Evolutionary conservation across 2,329 filamentous ascomycete species (phyloP).

Genomic region (Fusarium clavum): DNA sequence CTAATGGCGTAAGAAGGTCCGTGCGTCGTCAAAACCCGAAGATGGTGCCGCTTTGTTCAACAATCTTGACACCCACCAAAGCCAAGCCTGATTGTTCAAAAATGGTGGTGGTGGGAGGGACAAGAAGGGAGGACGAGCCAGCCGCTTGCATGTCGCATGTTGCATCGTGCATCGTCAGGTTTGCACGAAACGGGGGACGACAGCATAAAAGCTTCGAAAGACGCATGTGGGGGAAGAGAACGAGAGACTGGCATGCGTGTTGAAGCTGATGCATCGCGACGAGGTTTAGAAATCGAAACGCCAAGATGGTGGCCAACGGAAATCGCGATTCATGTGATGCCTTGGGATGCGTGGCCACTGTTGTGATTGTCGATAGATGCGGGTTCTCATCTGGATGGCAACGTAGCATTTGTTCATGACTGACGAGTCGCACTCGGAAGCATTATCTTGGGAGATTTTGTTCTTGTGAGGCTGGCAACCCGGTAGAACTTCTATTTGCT

Average conservation of each 20-base stretch:
- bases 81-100: slow-evolving; percentile 22
- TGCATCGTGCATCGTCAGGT: slow-evolving; percentile 15
- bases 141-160: slow-evolving; percentile 1
- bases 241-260: slow-evolving; percentile 14
- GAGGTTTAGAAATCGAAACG: slow-evolving; percentile 28
- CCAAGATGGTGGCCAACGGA: slow-evolving; percentile 15
- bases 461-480: background rate
- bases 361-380: background rate
- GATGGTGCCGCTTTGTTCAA: slow-evolving; percentile 19
- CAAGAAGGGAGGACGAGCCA: background rate
- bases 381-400: background rate
- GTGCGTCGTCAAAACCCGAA: slow-evolving; percentile 28
- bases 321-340: slow-evolving; percentile 27
- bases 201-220: slow-evolving; percentile 30
- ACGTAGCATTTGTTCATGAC: slow-evolving; percentile 6
- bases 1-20: slow-evolving; percentile 35
- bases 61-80: slow-evolving; percentile 30
- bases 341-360: slow-evolving; percentile 5
- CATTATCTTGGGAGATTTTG: background rate
- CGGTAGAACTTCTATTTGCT: background rate
- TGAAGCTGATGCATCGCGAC: slow-evolving; percentile 24
- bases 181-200: slow-evolving; percentile 36
- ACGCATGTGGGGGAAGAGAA: slow-evolving; percentile 39
- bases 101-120: slow-evolving; percentile 26
- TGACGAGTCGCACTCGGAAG: background rate